phyloP scores from a whole-genome alignment of 371 early-diverging fungal genomes.

The Amoeboaphelidium protococcarum region DNA sequence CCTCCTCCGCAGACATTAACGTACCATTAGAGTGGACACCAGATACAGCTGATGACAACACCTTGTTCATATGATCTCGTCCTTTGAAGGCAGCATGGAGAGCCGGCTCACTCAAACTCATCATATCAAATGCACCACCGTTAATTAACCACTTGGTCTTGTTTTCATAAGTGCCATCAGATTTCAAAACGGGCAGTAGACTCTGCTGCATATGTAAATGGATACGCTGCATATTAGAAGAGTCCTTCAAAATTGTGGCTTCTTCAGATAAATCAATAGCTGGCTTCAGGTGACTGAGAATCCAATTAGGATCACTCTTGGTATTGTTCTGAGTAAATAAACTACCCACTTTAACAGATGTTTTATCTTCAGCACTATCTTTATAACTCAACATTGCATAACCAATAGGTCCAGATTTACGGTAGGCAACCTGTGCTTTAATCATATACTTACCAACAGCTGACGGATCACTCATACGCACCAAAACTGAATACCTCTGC shows the following conservation, averaged over 20 bases:
- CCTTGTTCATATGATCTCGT: no score
- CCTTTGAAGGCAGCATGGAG: no score
- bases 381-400: not conserved
- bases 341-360: not conserved
- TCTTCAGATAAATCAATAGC: not conserved
- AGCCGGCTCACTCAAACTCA: not conserved
- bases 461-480: conserved; percentile 4
- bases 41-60: no score
- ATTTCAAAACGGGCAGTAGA: not conserved
- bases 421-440: not conserved
- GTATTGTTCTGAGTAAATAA: not conserved
- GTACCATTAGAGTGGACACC: not conserved
- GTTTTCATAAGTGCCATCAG: not conserved
- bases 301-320: not conserved
- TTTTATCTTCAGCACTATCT: not conserved
- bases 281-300: not conserved
- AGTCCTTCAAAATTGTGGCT: not conserved
- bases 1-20: not conserved
- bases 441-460: not conserved
- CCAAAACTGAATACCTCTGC: conserved; percentile 38
- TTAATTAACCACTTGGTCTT: no score
- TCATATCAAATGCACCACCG: not conserved
- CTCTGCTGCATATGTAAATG: not conserved
- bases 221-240: not conserved
- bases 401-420: not conserved